phyloP scores from a whole-genome alignment of 805 yeast genomes.

The Candida methanosorbosa region DNA sequence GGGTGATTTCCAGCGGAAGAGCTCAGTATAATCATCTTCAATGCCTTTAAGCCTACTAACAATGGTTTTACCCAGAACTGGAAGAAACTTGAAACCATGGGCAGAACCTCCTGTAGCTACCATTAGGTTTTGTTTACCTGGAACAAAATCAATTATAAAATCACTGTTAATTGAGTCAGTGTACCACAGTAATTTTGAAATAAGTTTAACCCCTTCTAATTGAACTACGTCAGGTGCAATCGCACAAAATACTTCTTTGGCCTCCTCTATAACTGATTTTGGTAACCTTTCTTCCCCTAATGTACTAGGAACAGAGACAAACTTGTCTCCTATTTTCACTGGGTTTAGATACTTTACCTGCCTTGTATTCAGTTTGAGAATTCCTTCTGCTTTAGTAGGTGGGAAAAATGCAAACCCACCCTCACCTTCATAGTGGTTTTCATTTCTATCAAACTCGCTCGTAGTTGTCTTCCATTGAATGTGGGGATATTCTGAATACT shows the following conservation, averaged over 20 bases:
- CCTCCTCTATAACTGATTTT: no score
- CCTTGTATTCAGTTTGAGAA: slow-evolving; percentile 26
- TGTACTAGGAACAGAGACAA: slow-evolving; percentile 25
- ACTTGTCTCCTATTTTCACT: slow-evolving; percentile 8
- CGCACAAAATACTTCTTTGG: no score
- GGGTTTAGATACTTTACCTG: slow-evolving; percentile 29
- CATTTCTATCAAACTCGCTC: no score
- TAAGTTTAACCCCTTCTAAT: no score
- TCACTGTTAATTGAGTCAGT: slow-evolving; percentile 25
- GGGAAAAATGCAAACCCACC: no score
- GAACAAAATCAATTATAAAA: slow-evolving; percentile 24
- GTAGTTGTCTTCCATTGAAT: no score
- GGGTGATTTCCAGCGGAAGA: slow-evolving; percentile 26
- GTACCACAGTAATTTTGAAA: no score
- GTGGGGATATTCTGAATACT: no score
- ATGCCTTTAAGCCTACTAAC: slow-evolving; percentile 25
- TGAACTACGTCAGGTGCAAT: no score
- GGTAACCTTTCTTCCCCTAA: no score
- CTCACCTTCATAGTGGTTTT: no score
- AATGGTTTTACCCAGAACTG: slow-evolving; percentile 22
- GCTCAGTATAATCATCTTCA: slow-evolving; percentile 20
- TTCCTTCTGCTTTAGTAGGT: slow-evolving; percentile 24
- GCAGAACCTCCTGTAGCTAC: slow-evolving; percentile 28
- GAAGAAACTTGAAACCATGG: slow-evolving; percentile 27
- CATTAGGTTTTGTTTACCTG: slow-evolving; percentile 18